Evolutionary conservation across 805 yeast species (phyloP), one percentile per base, ranked within the genome.

Genomic region (Yarrowia divulgata): DNA sequence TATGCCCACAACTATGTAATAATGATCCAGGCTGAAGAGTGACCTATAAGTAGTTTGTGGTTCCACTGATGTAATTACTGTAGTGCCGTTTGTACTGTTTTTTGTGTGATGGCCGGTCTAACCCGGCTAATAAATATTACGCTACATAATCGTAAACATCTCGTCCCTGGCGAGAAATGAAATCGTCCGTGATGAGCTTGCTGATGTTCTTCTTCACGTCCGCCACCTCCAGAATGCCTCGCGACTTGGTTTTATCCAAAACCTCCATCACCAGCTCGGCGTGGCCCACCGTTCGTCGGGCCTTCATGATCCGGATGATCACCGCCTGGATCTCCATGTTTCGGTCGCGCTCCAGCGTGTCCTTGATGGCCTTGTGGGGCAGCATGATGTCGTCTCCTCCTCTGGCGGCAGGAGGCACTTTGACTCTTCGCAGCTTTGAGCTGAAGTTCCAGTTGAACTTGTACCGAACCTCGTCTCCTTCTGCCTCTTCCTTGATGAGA

Each of bases 311-410:
- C 3, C 80, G 72, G n/a, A 75, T 70, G 12, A 77, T 71, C 1
- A 77, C 74, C 10, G 79, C 80, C 68, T 75, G 79, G 37, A 76
- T 73, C 69, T 78, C 80, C 72, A 72, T 73, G 46, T 72, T 73
- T 8, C 80, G 73, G 60, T 78, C 80, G 1, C 75, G 73, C 18
- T 57, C 63, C 23, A 77, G 76, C 57, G 58, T 70, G 64, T 69
- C 72, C 74, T 63, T 71, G 72, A 18, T 72, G 71, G n/a, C 73
- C 70, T 69, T 73, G 72, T 37, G 68, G 35, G 34, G 43, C 57
- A 67, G 8, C 45, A 58, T 45, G 64, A 42, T 34, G 14, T 57
- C 29, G 23, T 46, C 34, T 50, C 69, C 13, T 68, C 34, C 69
- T 71, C 71, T 48, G 71, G 64, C 46, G 68, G 75, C 29, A 73